These are phyloP conservation scores for Colletotrichum ledebouriae DNA, from an alignment of 2,329 filamentous ascomycete species.

Conservation along the genomic window DNA sequence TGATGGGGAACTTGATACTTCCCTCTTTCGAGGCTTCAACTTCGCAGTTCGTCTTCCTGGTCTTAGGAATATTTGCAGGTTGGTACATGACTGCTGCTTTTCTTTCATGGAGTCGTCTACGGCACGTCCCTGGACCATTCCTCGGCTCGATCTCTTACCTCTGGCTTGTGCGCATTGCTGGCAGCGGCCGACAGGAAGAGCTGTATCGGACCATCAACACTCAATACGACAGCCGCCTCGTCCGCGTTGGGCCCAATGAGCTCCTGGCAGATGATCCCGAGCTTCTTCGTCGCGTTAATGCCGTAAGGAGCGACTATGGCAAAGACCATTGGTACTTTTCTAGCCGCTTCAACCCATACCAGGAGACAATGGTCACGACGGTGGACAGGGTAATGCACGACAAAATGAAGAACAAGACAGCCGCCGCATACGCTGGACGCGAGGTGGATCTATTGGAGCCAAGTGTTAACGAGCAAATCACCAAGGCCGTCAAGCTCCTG, in stretches of 20 bases:
- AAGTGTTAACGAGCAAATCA: slow-evolving; percentile 33
- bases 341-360: slow-evolving; percentile 47
- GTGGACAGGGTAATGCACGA: slow-evolving; percentile 44
- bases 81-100: slow-evolving; percentile 14
- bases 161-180: slow-evolving; percentile 46
- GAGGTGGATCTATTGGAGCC: slow-evolving; percentile 43
- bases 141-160: slow-evolving; percentile 26
- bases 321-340: slow-evolving; percentile 47
- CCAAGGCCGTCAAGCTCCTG: slow-evolving; percentile 32
- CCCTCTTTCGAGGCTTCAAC: background rate
- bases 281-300: slow-evolving; percentile 49
- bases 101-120: slow-evolving; percentile 47
- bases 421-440: slow-evolving; percentile 25
- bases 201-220: slow-evolving; percentile 36
- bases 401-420: slow-evolving; percentile 32
- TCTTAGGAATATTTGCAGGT: background rate
- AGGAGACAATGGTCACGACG: slow-evolving; percentile 44
- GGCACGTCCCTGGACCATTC: slow-evolving; percentile 36
- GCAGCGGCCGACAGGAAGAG: slow-evolving; percentile 45
- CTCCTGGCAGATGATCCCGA: slow-evolving; percentile 51
- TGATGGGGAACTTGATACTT: background rate
- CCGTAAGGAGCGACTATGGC: slow-evolving; percentile 46
- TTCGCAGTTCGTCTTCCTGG: background rate
- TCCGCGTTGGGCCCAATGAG: slow-evolving; percentile 51
- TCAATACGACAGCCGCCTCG: slow-evolving; percentile 46